Base-by-base conservation (phyloP, 2,329 filamentous ascomycete genomes). In the Beauveria bassiana region DNA sequence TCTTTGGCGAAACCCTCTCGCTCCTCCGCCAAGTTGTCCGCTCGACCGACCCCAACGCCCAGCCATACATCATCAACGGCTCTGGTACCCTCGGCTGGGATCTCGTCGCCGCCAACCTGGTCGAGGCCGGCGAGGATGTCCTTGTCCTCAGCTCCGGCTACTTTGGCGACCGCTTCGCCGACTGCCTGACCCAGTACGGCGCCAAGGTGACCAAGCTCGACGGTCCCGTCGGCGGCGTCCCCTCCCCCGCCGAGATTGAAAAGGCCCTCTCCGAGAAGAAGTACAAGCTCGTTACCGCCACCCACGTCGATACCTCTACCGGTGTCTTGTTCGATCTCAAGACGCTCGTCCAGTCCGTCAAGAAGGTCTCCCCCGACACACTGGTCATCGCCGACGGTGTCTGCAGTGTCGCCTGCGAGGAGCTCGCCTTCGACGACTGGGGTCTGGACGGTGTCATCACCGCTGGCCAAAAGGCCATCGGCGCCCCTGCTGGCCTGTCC, bases 41-140 rank as follows among this genome's bases (percentile, higher is more conserved):
- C 78, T 93, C 91, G 68, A 88, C 87, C 70, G 84, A 93, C 71
- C 82, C 92, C 57, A 77, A 86, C 53, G 86, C 93, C 31, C 95
- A 99, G 75, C 93, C 95, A 46, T 96, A 97, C 72, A 84, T 98
- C 73, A 86, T 99, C 74, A 92, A 91, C 67, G 95, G 95, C 65
- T 97, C 93, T 59, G 95, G 95, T 62, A 99, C 95, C 22, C 82
- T 99, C 8, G 95, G 95, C 64, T 99, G 95, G 95, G 95, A 99
- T 73, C 79, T 98, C 63, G 92, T 98, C 51, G 89, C 92, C n/a
- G 88, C 92, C 68, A 99, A 98, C 79, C 79, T 99, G 65, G 83
- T 91, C 64, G 93, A 99, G 79, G 83, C 87, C 56, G 93, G 90
- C 63, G 95, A 99, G 71, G 85, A 96, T 63, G 95, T 90, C 26